A percentile compares a stretch with the other conserved stretches of the same genome.
phyloP scores from a whole-genome alignment of 148 eudicot genomes.

The Nepenthes mirabilis region DNA sequence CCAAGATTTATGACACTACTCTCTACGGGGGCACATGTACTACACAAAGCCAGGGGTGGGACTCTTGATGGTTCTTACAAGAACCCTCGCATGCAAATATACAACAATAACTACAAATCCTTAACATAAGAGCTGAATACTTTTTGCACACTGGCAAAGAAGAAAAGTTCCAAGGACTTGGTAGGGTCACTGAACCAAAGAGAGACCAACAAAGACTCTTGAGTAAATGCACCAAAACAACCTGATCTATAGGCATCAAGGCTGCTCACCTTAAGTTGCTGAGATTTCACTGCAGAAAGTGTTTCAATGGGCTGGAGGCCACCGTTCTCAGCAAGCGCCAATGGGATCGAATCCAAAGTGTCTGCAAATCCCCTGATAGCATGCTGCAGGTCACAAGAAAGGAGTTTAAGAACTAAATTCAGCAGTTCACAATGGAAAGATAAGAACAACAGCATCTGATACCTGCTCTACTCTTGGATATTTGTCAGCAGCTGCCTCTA shows the following conservation, averaged over 20 bases:
- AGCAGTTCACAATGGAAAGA: not conserved
- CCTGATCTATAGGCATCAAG: not conserved
- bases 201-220: not conserved
- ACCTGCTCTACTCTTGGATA: constrained; percentile 94
- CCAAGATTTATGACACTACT: too few species aligned
- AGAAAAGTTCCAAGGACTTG: not conserved
- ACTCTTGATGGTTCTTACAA: too few species aligned
- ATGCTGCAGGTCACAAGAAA: constrained; percentile 41
- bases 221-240: not conserved
- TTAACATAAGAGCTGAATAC: too few species aligned
- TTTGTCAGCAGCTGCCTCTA: constrained; percentile 86
- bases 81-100: not conserved
- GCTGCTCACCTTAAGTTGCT: constrained; percentile 76
- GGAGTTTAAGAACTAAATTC: not conserved
- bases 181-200: not conserved
- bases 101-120: not conserved
- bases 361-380: constrained; percentile 97
- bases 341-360: constrained; percentile 85
- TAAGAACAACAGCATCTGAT: not conserved
- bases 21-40: too few species aligned
- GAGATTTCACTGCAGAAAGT: constrained; percentile 81
- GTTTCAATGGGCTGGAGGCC: constrained; percentile 97
- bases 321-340: constrained; percentile 97
- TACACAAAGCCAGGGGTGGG: too few species aligned
- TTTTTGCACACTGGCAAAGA: not conserved